Percentiles rank a stretch among this genome's conserved stretches.
phyloP scores from a whole-genome alignment of 768 basidiomycete species.

The Clitopilus hobsonii region DNA sequence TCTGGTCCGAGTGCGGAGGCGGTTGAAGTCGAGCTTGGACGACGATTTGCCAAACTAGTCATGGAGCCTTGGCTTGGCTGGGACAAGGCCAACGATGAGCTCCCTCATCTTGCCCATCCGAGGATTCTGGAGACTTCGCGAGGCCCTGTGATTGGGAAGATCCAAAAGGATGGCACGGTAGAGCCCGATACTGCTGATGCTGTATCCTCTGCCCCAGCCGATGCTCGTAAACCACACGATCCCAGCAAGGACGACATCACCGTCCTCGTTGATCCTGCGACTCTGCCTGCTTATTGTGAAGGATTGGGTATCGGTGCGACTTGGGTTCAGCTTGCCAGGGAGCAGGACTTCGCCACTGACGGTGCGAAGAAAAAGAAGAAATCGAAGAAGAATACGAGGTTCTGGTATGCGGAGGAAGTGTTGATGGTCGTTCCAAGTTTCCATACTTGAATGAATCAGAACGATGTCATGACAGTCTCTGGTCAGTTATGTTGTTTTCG shows the following conservation, averaged over 20 bases:
- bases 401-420: slow-evolving; percentile 41
- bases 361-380: slow-evolving; percentile 25
- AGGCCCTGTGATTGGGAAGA: slow-evolving; percentile 23
- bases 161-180: slow-evolving; percentile 5
- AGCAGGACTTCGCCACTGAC: slow-evolving; percentile 15
- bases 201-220: slow-evolving; percentile 14
- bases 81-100: slow-evolving; percentile 29
- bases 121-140: slow-evolving; percentile 29
- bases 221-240: slow-evolving; percentile 34
- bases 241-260: slow-evolving; percentile 55
- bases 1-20: slow-evolving; percentile 22
- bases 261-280: slow-evolving; percentile 46
- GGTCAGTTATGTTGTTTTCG: no score
- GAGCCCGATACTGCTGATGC: slow-evolving; percentile 27
- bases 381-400: slow-evolving; percentile 24
- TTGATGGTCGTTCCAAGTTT: slow-evolving; percentile 33
- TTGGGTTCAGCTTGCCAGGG: slow-evolving; percentile 63
- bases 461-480: no score
- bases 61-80: slow-evolving; percentile 38
- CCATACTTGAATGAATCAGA: slow-evolving; percentile 21
- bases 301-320: slow-evolving; percentile 63
- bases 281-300: slow-evolving; percentile 34
- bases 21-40: slow-evolving; percentile 34
- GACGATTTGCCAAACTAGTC: slow-evolving; percentile 29
- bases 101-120: slow-evolving; percentile 27